These are phyloP conservation scores for Trichoderma sp. DNA, from an alignment of 2,329 filamentous ascomycete genomes.

Conservation along the genomic window DNA sequence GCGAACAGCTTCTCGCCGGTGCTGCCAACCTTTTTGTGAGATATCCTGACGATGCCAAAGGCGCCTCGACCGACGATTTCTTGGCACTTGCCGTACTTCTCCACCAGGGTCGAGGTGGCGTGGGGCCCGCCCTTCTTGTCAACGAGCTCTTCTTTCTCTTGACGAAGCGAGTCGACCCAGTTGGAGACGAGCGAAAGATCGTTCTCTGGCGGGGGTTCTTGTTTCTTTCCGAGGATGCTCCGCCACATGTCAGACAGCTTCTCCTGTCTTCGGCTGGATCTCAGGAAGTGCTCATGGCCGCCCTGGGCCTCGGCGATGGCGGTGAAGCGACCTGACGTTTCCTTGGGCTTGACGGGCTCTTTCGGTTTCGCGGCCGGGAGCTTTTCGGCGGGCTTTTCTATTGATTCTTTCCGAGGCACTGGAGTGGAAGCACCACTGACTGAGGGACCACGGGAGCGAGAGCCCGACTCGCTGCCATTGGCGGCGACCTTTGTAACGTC, in stretches of 20 bases:
- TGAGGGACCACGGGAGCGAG: constrained; percentile 40
- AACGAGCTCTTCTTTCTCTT: constrained; percentile 80
- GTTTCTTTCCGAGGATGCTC: constrained; percentile 81
- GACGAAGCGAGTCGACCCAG: constrained; percentile 93
- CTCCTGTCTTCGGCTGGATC: constrained; percentile 88
- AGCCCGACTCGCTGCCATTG: constrained; percentile 34
- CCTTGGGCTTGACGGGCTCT: constrained; percentile 35
- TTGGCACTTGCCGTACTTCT: constrained; percentile 98
- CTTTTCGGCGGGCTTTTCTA: constrained; percentile 32
- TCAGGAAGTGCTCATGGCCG: constrained; percentile 83
- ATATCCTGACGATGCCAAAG: constrained; percentile 96
- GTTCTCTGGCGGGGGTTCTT: constrained; percentile 70
- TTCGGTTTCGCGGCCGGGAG: constrained; percentile 32
- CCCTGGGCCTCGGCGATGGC: constrained; percentile 57
- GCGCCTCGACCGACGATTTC: constrained; percentile 95
- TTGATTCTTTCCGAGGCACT: constrained; percentile 45
- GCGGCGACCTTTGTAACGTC: constrained; percentile 44
- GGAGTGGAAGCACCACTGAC: constrained; percentile 40
- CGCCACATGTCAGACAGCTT: constrained; percentile 93
- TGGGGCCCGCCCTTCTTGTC: constrained; percentile 79
- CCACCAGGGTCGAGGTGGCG: constrained; percentile 72
- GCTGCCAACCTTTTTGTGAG: constrained; percentile 88
- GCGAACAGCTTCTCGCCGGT: constrained; percentile 89
- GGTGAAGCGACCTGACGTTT: constrained; percentile 53
- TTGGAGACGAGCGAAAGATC: constrained; percentile 91